Percentiles rank a stretch among this genome's conserved stretches.
These are phyloP conservation scores for Crotalaria pallida DNA, from an alignment of 306 rosid genomes.

Conservation along the genomic window DNA sequence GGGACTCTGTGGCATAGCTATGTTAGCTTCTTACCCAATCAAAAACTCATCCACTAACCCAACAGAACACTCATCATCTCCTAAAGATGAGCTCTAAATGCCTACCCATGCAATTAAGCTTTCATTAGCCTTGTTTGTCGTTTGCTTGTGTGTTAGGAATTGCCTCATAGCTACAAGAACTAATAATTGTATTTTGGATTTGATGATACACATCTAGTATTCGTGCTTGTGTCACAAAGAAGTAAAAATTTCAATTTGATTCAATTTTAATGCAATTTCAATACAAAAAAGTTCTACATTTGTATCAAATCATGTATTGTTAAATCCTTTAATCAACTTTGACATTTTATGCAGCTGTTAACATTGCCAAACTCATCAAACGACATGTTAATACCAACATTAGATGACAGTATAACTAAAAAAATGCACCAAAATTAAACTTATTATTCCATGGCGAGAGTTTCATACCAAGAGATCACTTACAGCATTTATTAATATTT, in stretches of 20 bases:
- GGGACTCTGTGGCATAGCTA: constrained; percentile 76
- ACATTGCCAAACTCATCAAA: background rate
- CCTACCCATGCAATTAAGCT: background rate
- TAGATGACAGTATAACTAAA: too few relatives aligned
- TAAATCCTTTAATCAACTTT: background rate
- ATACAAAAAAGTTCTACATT: background rate
- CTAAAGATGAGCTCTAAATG: constrained; percentile 57
- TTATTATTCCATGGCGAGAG: background rate
- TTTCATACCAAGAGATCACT: background rate
- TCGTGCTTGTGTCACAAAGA: background rate
- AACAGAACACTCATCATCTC: constrained; percentile 15
- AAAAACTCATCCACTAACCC: constrained; percentile 54
- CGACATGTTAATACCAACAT: background rate
- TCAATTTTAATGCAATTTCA: too few relatives aligned
- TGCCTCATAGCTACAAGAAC: background rate
- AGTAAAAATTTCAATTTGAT: constrained; percentile 16
- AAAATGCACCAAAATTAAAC: background rate
- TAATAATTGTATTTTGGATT: background rate
- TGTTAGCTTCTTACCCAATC: constrained; percentile 80
- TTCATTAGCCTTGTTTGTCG: background rate
- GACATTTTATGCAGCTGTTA: background rate
- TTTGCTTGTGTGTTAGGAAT: constrained; percentile 7
- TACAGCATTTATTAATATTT: background rate
- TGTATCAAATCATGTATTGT: background rate
- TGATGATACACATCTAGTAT: constrained; percentile 3